Evolutionary conservation across 345 rosid genomes (phyloP).

Genomic region (Boechera divaricarpa): DNA sequence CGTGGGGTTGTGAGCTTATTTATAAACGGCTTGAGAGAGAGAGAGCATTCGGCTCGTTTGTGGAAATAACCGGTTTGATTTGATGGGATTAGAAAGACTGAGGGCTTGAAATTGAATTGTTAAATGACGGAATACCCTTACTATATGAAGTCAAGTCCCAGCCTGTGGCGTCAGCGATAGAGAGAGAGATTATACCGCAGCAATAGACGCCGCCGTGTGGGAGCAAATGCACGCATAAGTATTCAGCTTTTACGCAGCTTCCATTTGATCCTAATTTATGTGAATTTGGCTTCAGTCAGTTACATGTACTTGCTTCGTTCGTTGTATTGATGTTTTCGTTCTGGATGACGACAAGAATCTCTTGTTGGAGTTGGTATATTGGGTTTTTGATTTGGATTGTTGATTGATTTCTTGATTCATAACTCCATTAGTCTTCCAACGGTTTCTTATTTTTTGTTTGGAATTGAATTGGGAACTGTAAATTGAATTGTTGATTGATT

Average conservation of each 20-base stretch:
- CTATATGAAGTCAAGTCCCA: background rate
- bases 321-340: slow-evolving; percentile 3
- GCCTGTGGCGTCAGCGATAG: slow-evolving; percentile 22
- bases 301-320: background rate
- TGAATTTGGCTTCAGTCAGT: slow-evolving; percentile 12
- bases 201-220: slow-evolving; percentile 93
- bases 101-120: background rate
- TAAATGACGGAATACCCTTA: slow-evolving; percentile 20
- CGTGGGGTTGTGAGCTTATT: background rate
- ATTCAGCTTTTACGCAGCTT: slow-evolving; percentile 78
- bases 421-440: slow-evolving; percentile 13
- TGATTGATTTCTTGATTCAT: slow-evolving; percentile 24
- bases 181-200: slow-evolving; percentile 62
- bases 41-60: slow-evolving; percentile 14
- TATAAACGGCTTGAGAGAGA: background rate
- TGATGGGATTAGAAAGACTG: background rate
- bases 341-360: slow-evolving; percentile 4
- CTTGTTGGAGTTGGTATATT: background rate
- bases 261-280: slow-evolving; percentile 54
- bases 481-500: background rate
- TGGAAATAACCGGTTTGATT: slow-evolving; percentile 12
- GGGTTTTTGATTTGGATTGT: background rate
- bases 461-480: slow-evolving; percentile 11
- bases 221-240: slow-evolving; percentile 79
- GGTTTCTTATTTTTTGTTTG: background rate